A percentile compares a stretch with the other conserved stretches of the same genome.
Conservation (phyloP, 1,284 basidiomycete genomes). For the Ustilago crameri region DNA sequence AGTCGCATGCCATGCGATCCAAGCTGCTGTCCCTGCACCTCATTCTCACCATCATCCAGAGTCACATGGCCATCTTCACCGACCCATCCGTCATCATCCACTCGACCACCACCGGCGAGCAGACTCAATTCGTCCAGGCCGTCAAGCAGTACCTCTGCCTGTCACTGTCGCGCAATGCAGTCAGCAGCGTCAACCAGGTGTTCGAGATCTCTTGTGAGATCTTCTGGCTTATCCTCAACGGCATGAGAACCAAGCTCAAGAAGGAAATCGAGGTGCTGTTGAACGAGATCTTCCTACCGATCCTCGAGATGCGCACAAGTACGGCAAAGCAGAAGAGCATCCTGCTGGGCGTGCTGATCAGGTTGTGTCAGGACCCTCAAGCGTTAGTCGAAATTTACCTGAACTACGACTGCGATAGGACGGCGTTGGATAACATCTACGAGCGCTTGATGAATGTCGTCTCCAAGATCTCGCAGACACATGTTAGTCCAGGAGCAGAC, state of each 20-base stretch:
- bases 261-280: constrained; percentile 99
- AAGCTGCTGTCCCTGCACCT: constrained; percentile 66
- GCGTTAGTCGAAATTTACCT: constrained; percentile 67
- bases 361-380: constrained; percentile 65
- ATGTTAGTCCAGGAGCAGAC: constrained; percentile 35
- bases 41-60: constrained; percentile 62
- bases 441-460: constrained; percentile 67
- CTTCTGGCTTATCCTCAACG: constrained; percentile 93
- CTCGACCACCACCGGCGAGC: constrained; percentile 65
- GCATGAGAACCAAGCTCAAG: constrained; percentile 96
- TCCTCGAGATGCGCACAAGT: constrained; percentile 96
- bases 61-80: constrained; percentile 65
- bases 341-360: constrained; percentile 61
- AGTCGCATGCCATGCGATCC: constrained; percentile 67
- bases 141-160: constrained; percentile 76
- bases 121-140: constrained; percentile 67
- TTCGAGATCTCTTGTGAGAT: constrained; percentile 99
- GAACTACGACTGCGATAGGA: constrained; percentile 68
- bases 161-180: constrained; percentile 91
- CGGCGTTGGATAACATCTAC: constrained; percentile 67
- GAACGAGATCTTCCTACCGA: constrained; percentile 98
- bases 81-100: constrained; percentile 63
- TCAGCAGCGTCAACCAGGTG: constrained; percentile 93
- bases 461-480: constrained; percentile 60
- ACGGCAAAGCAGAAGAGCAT: constrained; percentile 78